Conservation (phyloP, 371 early-diverging fungal species). For the Cokeromyces recurvatus region DNA sequence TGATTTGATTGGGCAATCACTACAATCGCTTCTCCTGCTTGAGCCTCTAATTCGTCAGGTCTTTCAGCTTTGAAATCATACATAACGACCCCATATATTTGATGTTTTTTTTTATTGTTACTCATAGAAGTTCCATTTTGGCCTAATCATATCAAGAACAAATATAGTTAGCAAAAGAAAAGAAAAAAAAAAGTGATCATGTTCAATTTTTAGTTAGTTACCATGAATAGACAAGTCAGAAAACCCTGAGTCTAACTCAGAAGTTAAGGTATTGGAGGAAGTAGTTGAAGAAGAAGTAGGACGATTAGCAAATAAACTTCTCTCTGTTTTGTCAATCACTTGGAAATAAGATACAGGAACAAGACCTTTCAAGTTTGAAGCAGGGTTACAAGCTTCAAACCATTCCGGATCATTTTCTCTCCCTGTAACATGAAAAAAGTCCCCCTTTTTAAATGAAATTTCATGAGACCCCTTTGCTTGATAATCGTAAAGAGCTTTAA, state of each 20-base stretch:
- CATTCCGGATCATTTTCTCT: conserved; percentile 70
- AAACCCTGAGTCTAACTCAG: conserved; percentile 26
- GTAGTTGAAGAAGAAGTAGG: conserved; percentile 18
- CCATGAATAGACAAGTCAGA: conserved; percentile 17
- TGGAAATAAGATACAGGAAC: conserved; percentile 85
- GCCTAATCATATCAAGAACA: background rate
- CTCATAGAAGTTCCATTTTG: too few species aligned
- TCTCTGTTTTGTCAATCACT: conserved; percentile 55
- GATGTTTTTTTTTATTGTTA: conserved; percentile 30
- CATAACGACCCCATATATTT: conserved; percentile 66
- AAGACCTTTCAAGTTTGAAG: conserved; percentile 70
- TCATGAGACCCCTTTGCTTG: conserved; percentile 61
- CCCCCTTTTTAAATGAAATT: conserved; percentile 78
- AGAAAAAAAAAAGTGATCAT: conserved; percentile 1
- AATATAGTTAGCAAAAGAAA: background rate
- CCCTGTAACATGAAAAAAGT: conserved; percentile 87
- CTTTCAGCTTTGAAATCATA: conserved; percentile 78
- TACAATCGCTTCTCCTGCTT: conserved; percentile 69
- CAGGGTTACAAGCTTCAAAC: conserved; percentile 86
- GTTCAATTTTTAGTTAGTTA: conserved; percentile 4
- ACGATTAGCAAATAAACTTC: conserved; percentile 13
- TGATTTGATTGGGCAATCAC: conserved; percentile 76
- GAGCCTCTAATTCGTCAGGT: conserved; percentile 71
- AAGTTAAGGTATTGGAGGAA: conserved; percentile 2
- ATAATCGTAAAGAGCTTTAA: conserved; percentile 77